These are phyloP conservation scores for Ophiocordyceps sinensis DNA, from an alignment of 2,329 filamentous ascomycete genomes.

Conservation along the genomic window DNA sequence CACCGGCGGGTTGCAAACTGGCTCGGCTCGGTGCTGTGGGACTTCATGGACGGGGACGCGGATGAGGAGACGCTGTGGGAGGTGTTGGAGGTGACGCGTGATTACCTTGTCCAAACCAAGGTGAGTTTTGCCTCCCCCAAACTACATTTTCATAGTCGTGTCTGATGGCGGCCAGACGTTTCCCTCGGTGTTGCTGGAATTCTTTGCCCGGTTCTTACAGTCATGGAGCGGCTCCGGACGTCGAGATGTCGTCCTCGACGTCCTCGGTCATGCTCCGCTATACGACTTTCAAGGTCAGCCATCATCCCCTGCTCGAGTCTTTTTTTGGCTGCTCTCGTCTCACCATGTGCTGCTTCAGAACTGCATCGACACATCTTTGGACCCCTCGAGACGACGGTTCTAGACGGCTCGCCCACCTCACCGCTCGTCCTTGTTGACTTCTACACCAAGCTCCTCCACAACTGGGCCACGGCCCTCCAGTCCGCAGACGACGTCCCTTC, in stretches of 20 bases:
- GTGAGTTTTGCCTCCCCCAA: conserved; percentile 20
- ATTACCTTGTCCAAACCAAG: conserved; percentile 42
- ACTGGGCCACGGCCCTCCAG: conserved; percentile 36
- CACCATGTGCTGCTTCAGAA: conserved; percentile 21
- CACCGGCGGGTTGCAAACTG: conserved; percentile 42
- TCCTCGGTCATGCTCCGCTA: conserved; percentile 42
- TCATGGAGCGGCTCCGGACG: conserved; percentile 49
- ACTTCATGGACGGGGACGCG: conserved; percentile 36
- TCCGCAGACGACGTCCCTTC: conserved; percentile 20
- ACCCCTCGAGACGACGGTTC: conserved; percentile 34
- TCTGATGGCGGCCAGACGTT: conserved; percentile 20
- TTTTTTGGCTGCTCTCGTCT: background rate
- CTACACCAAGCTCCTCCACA: conserved; percentile 51
- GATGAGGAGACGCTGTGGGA: conserved; percentile 35
- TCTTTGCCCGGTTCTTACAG: conserved; percentile 37
- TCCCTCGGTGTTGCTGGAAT: conserved; percentile 32
- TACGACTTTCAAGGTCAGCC: conserved; percentile 39
- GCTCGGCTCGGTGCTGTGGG: conserved; percentile 40
- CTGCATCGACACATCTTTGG: conserved; percentile 32
- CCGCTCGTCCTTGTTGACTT: conserved; percentile 48
- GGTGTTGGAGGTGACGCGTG: conserved; percentile 38
- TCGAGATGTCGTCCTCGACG: conserved; percentile 37
- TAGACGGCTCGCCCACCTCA: conserved; percentile 33
- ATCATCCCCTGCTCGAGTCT: background rate
- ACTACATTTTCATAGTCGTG: background rate